These are phyloP conservation scores for Rhizopus sp. DNA, from an alignment of 371 early-diverging fungal genomes.

Conservation along the genomic window DNA sequence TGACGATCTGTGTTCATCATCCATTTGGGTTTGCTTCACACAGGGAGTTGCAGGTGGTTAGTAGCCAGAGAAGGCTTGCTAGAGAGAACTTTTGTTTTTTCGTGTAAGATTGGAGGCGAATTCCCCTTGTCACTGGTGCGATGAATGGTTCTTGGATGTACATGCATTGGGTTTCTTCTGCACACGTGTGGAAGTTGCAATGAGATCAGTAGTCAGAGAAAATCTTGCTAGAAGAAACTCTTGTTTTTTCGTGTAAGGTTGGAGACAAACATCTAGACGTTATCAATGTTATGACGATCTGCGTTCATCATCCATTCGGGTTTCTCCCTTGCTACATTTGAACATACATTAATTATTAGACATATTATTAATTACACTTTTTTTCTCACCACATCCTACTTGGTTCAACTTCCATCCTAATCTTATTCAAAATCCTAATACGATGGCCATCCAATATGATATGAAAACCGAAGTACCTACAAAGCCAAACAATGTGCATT, in stretches of 20 bases:
- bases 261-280: constrained; percentile 22
- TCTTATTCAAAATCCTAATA: constrained; percentile 16
- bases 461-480: constrained; percentile 16
- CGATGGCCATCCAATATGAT: constrained; percentile 15
- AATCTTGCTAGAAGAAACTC: constrained; percentile 19
- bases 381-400: constrained; percentile 13
- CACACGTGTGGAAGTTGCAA: constrained; percentile 18
- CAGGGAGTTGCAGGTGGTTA: constrained; percentile 20
- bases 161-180: constrained; percentile 20
- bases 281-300: constrained; percentile 26
- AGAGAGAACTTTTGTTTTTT: constrained; percentile 16
- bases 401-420: constrained; percentile 19
- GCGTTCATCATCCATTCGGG: constrained; percentile 23
- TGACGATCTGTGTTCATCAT: constrained; percentile 23
- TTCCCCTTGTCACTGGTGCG: constrained; percentile 21
- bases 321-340: constrained; percentile 23
- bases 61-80: constrained; percentile 22
- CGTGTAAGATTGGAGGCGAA: constrained; percentile 21
- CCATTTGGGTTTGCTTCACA: constrained; percentile 25
- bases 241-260: constrained; percentile 21
- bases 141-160: constrained; percentile 21
- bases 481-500: constrained; percentile 14
- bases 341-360: constrained; percentile 20
- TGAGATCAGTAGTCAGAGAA: constrained; percentile 23
- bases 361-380: constrained; percentile 12